Conservation (phyloP, 306 rosid species). For the Vachellia pachyceras region DNA sequence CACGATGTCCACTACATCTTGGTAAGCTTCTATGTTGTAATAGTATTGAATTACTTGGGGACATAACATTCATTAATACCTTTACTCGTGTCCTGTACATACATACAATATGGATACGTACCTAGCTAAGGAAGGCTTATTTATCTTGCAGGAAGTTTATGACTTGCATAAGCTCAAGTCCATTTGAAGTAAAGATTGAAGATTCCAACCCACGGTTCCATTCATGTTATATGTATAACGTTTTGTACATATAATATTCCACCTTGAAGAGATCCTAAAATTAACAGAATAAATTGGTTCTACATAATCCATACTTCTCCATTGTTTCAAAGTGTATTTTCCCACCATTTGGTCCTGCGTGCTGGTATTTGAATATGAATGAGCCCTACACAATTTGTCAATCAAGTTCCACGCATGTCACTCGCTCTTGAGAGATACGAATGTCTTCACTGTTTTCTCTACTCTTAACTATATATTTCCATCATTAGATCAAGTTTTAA, state of each 20-base stretch:
- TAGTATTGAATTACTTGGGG: neutral
- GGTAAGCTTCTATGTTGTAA: conserved; percentile 48
- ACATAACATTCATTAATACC: conserved; percentile 29
- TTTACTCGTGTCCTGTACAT: neutral
- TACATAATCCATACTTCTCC: neutral
- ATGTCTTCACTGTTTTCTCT: no score
- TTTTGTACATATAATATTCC: neutral
- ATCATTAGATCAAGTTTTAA: no score
- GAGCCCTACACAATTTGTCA: neutral
- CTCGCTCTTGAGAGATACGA: neutral
- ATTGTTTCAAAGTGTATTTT: no score
- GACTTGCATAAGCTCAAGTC: conserved; percentile 70
- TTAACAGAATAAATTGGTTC: neutral
- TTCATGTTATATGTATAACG: neutral
- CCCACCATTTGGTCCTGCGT: neutral
- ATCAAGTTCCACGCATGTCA: neutral
- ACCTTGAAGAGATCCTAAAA: neutral
- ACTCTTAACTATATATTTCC: no score
- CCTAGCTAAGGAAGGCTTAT: neutral
- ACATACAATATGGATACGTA: neutral
- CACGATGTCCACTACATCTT: conserved; percentile 70
- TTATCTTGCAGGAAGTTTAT: conserved; percentile 59
- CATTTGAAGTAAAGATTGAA: conserved; percentile 41
- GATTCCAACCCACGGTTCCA: conserved; percentile 22
- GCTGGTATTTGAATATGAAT: neutral